Evolutionary conservation across 228 moss, liverwort and hornwort species (phyloP).

Genomic region (Sphagnum fallax): DNA sequence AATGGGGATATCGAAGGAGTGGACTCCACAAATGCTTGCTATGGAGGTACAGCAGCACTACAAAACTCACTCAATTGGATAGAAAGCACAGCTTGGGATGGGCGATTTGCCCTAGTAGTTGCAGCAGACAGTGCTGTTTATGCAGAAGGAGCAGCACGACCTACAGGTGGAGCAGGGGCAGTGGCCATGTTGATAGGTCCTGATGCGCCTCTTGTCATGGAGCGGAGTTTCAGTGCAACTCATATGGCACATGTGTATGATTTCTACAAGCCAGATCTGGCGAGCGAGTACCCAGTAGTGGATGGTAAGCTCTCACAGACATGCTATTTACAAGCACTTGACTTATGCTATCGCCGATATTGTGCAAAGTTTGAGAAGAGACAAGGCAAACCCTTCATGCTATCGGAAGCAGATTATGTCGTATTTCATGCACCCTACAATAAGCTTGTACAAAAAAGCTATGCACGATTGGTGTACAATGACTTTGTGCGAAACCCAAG

Average conservation of each 20-base stretch:
- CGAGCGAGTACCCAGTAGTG: slow-evolving; percentile 93
- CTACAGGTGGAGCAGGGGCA: slow-evolving; percentile 94
- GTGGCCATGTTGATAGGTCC: slow-evolving; percentile 94
- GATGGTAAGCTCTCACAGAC: slow-evolving; percentile 85
- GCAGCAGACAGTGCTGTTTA: slow-evolving; percentile 93
- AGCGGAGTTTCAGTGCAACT: slow-evolving; percentile 66
- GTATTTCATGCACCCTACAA: slow-evolving; percentile 96
- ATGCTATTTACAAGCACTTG: slow-evolving; percentile 82
- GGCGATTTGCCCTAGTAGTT: slow-evolving; percentile 83
- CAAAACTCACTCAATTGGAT: slow-evolving; percentile 95
- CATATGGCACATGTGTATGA: slow-evolving; percentile 91
- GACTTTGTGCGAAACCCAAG: slow-evolving; percentile 64
- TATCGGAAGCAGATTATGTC: slow-evolving; percentile 61
- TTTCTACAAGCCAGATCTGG: slow-evolving; percentile 89
- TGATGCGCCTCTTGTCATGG: slow-evolving; percentile 85
- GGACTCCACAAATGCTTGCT: slow-evolving; percentile 96
- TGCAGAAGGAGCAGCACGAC: slow-evolving; percentile 83
- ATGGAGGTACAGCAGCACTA: slow-evolving; percentile 92
- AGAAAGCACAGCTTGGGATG: slow-evolving; percentile 96
- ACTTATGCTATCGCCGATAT: slow-evolving; percentile 78
- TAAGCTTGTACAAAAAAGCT: slow-evolving; percentile 97
- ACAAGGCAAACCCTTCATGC: slow-evolving; percentile 56
- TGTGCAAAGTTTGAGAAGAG: slow-evolving; percentile 71
- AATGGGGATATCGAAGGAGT: slow-evolving; percentile 94
- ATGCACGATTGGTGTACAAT: slow-evolving; percentile 76